Evolutionary conservation across 306 rosid genomes (phyloP).

Genomic region (Fagus crenata): DNA sequence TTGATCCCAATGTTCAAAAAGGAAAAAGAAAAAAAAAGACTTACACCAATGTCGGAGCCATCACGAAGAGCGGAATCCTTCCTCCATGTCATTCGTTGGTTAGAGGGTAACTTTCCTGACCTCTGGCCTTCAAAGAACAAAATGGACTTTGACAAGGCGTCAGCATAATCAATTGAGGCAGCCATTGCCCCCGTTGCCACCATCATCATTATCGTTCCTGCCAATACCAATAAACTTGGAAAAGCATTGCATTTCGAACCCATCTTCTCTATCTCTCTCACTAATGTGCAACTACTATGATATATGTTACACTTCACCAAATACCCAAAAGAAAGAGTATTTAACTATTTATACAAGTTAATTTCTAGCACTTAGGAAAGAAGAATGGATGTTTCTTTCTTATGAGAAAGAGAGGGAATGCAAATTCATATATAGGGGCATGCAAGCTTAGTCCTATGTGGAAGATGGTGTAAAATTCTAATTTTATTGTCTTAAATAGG

Average conservation of each 20-base stretch:
- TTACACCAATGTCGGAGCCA: slow-evolving; percentile 33
- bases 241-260: not conserved
- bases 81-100: slow-evolving; percentile 56
- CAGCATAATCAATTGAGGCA: slow-evolving; percentile 39
- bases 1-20: too few species aligned
- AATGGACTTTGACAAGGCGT: slow-evolving; percentile 51
- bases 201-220: not conserved
- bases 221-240: slow-evolving; percentile 2
- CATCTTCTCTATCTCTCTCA: not conserved
- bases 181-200: not conserved
- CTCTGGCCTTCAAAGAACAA: slow-evolving; percentile 62
- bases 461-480: too few species aligned
- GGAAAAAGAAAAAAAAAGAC: not conserved
- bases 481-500: too few species aligned
- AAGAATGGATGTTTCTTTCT: too few species aligned
- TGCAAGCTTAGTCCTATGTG: too few species aligned
- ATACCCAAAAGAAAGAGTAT: too few species aligned
- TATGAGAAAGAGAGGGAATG: too few species aligned
- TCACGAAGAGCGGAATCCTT: slow-evolving; percentile 50
- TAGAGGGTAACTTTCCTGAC: slow-evolving; percentile 52
- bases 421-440: too few species aligned
- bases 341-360: too few species aligned
- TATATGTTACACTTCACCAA: not conserved
- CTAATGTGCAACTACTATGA: not conserved
- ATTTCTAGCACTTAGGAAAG: too few species aligned